Conservation (phyloP, 2,329 filamentous ascomycete species). For the Pestalotiopsis fici region DNA sequence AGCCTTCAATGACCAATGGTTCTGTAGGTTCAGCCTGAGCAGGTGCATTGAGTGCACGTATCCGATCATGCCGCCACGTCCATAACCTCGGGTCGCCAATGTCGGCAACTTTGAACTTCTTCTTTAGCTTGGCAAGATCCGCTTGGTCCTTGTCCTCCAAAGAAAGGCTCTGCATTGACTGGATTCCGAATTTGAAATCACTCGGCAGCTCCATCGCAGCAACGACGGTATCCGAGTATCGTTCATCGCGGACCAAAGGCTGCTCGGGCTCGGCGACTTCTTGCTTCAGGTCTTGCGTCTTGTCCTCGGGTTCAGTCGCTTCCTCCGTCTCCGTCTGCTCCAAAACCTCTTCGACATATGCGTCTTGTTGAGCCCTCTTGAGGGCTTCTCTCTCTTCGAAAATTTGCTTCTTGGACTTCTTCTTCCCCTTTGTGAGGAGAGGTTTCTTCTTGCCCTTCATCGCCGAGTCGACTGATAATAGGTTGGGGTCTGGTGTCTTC, state of each 20-base stretch:
- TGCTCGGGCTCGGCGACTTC: conserved; percentile 28
- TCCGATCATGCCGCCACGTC: conserved; percentile 58
- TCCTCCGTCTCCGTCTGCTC: conserved; percentile 37
- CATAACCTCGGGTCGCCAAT: conserved; percentile 55
- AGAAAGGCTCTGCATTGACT: conserved; percentile 43
- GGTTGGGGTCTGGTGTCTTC: conserved; percentile 45
- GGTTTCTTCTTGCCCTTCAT: conserved; percentile 57
- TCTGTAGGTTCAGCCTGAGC: conserved; percentile 25
- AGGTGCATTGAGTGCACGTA: conserved; percentile 55
- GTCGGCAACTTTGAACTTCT: conserved; percentile 44
- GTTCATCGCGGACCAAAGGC: conserved; percentile 38
- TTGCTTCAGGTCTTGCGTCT: conserved; percentile 20
- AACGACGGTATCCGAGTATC: conserved; percentile 51
- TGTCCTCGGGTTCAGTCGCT: conserved; percentile 28
- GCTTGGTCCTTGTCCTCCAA: conserved; percentile 48
- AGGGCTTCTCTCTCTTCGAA: conserved; percentile 48
- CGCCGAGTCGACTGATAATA: conserved; percentile 39
- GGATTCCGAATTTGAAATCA: conserved; percentile 46
- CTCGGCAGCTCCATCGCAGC: conserved; percentile 47
- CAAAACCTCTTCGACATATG: conserved; percentile 44
- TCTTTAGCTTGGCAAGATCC: conserved; percentile 48
- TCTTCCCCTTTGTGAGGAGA: conserved; percentile 49
- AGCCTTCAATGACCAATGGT: conserved; percentile 56
- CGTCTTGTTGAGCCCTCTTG: conserved; percentile 64
- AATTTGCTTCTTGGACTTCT: conserved; percentile 55